Conservation (phyloP, 2,329 filamentous ascomycete species). For the Hortaea werneckii region DNA sequence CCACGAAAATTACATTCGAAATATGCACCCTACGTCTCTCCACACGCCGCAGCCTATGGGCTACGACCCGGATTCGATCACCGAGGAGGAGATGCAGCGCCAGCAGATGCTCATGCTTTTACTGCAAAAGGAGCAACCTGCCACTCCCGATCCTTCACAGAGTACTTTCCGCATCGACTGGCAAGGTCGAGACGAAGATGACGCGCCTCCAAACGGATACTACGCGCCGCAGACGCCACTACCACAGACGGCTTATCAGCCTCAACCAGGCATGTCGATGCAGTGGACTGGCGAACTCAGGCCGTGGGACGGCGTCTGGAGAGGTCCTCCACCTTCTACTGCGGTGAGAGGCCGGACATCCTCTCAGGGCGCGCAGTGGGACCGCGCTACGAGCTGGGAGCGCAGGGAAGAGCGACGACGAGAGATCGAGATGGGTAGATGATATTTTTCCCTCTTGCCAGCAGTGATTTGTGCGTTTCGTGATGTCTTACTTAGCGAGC, state of each 20-base stretch:
- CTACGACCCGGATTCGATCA: conserved; percentile 26
- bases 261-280: conserved; percentile 9
- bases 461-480: not conserved
- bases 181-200: conserved; percentile 20
- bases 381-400: conserved; percentile 1
- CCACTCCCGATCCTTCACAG: conserved; percentile 24
- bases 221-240: conserved; percentile 11
- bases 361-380: not conserved
- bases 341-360: conserved; percentile 6
- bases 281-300: conserved; percentile 13
- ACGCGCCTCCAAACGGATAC: conserved; percentile 16
- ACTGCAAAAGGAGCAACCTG: conserved; percentile 19
- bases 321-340: conserved; percentile 17
- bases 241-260: conserved; percentile 4
- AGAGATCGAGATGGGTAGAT: conserved; percentile 31
- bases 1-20: conserved; percentile 36
- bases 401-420: conserved; percentile 24
- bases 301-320: conserved; percentile 25
- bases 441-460: too few relatives aligned
- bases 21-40: conserved; percentile 35
- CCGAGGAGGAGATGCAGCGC: conserved; percentile 40
- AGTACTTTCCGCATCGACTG: conserved; percentile 35
- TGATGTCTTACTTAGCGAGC: not conserved
- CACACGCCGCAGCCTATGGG: conserved; percentile 7
- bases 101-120: conserved; percentile 43